These are phyloP conservation scores for Tulasnella sp. DNA, from an alignment of 768 basidiomycete species.

Conservation along the genomic window DNA sequence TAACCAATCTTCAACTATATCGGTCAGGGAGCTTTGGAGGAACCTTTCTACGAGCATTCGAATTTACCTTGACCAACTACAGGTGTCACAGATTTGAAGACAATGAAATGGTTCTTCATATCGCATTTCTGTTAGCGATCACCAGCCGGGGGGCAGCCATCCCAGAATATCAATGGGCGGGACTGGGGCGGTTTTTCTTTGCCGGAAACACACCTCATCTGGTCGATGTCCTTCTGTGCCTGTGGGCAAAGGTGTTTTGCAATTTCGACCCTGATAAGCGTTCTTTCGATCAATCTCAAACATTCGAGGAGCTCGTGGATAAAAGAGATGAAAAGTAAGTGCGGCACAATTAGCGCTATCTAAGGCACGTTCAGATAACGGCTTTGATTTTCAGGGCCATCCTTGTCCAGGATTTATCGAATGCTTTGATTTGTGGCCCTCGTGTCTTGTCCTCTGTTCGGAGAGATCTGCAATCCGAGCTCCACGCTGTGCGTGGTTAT, in stretches of 20 bases:
- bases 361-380: not conserved
- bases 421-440: not conserved
- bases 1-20: not conserved
- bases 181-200: not conserved
- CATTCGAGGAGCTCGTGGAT: not conserved
- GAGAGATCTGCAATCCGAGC: too few relatives aligned
- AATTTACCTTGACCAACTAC: too few relatives aligned
- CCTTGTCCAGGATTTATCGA: not conserved
- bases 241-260: not conserved
- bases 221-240: not conserved
- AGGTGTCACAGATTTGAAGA: not conserved
- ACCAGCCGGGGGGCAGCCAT: not conserved
- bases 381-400: not conserved
- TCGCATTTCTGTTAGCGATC: not conserved
- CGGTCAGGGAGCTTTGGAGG: not conserved
- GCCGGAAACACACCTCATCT: not conserved
- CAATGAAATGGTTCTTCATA: not conserved
- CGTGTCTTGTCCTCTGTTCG: too few relatives aligned
- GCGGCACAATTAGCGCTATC: not conserved
- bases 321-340: not conserved
- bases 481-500: too few relatives aligned
- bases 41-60: too few relatives aligned
- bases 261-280: not conserved
- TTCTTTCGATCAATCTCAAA: not conserved
- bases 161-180: not conserved